Base-by-base conservation (phyloP, 805 yeast genomes). In the Priceomyces carsonii region DNA sequence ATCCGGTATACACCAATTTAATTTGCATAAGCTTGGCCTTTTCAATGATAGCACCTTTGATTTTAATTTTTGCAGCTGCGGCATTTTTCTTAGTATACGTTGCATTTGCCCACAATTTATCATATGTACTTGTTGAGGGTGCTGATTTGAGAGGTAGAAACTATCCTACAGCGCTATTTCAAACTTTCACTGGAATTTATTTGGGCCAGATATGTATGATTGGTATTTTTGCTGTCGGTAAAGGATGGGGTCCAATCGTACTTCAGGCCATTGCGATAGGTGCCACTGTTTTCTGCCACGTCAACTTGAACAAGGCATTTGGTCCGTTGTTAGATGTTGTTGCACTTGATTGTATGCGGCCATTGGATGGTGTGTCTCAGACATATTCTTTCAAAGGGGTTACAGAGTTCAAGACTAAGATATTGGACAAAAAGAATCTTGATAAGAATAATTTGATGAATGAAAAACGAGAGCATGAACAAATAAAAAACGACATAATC, bases 191-290 rank as follows among this genome's bases (percentile, higher is more conserved):
- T 24, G 99, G 99, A 39, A 59, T 93, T 28, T 91, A 91, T 58
- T 58, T 91, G 29, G 95, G 95, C 25, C 90, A 91, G 61, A 63
- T 89, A 15, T 87, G 96, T 68, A 50, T 93, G 44, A 57, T 93
- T 35, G 97, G 96, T 36, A 61, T 93, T 37, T 90, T 88, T 56
- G 85, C 79, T 12, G 95, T 91, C 37, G 89, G 95, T 42, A 87
- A 87, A 69, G 84, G 95, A 26, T 91, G 96, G 96, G 98, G 96
- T 29, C 95, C 96, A 23, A 73, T 89, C 44, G 85, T 82, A 3
- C 62, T 91, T 35, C 86, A 85, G 57, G 80, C 79, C 1, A 69
- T 90, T 33, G 69, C 83, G 26, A 50, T 87, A 9, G 75, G 73
- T 6, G 59, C 73, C 45, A 87, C 97, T 0, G 74, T 75, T 3